Evolutionary conservation across 345 rosid species (phyloP).

Genomic region (Eucalyptus victrix): DNA sequence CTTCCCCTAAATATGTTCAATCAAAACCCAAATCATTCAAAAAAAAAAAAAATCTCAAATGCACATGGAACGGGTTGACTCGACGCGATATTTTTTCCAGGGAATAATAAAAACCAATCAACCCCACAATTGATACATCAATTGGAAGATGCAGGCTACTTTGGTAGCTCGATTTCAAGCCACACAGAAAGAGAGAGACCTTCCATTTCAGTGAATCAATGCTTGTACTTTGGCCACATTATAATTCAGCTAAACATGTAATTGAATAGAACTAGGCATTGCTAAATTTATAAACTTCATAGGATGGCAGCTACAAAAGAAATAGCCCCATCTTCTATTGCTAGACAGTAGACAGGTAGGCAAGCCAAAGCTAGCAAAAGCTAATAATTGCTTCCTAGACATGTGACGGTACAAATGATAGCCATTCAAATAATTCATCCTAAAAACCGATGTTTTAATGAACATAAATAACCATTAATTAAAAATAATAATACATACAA

Average conservation of each 20-base stretch:
- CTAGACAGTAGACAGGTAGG: neutral
- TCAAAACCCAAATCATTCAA: neutral
- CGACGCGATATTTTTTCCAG: neutral
- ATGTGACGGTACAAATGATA: neutral
- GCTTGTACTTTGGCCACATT: neutral
- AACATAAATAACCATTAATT: neutral
- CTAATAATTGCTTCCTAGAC: neutral
- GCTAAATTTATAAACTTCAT: neutral
- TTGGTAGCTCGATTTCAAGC: neutral
- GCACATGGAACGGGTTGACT: neutral
- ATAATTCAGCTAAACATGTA: neutral
- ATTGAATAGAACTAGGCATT: neutral
- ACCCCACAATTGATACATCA: neutral
- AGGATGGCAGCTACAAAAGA: neutral
- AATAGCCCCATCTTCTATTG: neutral
- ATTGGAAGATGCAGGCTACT: neutral
- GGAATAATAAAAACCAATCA: neutral
- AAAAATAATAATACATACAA: neutral
- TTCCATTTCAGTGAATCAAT: neutral
- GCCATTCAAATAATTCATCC: neutral
- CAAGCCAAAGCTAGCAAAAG: neutral
- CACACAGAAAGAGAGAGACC: neutral
- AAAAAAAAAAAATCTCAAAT: neutral
- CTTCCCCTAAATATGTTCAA: slow-evolving; percentile 45
- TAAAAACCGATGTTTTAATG: neutral